Evolutionary conservation across 768 basidiomycete species (phyloP).

Genomic region (Russula brevipes): DNA sequence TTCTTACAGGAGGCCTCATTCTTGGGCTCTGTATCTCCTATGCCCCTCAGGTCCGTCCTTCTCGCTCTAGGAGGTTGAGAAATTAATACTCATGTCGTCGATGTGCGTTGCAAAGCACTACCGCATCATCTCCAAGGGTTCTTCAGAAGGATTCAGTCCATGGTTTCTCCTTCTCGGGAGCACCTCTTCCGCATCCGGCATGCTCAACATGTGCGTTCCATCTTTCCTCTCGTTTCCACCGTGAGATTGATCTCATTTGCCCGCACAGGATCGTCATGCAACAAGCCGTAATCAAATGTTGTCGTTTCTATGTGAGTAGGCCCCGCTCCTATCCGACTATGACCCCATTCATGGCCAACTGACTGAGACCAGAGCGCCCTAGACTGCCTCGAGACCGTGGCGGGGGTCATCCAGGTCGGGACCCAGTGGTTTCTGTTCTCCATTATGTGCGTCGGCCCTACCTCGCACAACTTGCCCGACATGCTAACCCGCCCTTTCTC

Average conservation of each 20-base stretch:
- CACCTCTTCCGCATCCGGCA: conserved; percentile 72
- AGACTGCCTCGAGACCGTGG: conserved; percentile 71
- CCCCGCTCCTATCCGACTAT: background rate
- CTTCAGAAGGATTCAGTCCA: conserved; percentile 88
- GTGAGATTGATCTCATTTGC: conserved; percentile 19
- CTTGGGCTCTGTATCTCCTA: conserved; percentile 26
- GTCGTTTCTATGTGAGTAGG: conserved; percentile 61
- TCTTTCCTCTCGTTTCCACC: conserved; percentile 13
- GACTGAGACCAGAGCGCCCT: conserved; percentile 47
- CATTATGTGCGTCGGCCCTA: conserved; percentile 59
- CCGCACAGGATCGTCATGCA: conserved; percentile 69
- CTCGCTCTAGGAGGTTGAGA: no score
- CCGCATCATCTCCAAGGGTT: conserved; percentile 70
- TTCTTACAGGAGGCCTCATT: conserved; percentile 24
- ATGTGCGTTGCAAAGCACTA: conserved; percentile 49
- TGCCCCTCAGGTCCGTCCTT: conserved; percentile 22
- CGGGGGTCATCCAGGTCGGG: conserved; percentile 77
- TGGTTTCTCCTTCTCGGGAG: conserved; percentile 88
- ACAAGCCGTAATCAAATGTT: conserved; percentile 78
- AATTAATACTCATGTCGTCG: background rate
- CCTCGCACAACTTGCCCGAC: background rate
- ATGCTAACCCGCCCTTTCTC: background rate
- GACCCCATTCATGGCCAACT: background rate
- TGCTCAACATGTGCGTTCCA: conserved; percentile 71
- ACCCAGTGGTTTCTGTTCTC: conserved; percentile 83